phyloP scores from a whole-genome alignment of 768 basidiomycete species.

The Vishniacozyma victoriae region DNA sequence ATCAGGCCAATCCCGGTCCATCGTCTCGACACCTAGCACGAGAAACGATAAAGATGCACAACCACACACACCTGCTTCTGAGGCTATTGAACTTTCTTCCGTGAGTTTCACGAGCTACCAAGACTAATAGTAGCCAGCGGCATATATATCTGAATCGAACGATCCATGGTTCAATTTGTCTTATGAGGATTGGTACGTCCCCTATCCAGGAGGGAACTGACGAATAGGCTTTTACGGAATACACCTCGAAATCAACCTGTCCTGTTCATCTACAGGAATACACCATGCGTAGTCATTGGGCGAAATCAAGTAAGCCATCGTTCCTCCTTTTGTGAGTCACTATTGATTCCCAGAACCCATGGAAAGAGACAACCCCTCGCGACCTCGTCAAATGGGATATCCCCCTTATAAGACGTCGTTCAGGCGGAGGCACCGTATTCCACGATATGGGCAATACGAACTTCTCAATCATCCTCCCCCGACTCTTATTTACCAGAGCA shows the following conservation, averaged over 20 bases:
- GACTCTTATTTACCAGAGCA: slow-evolving; percentile 70
- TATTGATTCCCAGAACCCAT: slow-evolving; percentile 65
- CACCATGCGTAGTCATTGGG: slow-evolving; percentile 85
- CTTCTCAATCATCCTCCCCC: slow-evolving; percentile 86
- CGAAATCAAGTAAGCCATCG: slow-evolving; percentile 60
- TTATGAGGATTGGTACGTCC: slow-evolving; percentile 76
- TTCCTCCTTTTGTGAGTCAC: not conserved
- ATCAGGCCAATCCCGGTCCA: not conserved
- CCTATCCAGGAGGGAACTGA: slow-evolving; percentile 2
- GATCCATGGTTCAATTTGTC: slow-evolving; percentile 86
- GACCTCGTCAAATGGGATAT: slow-evolving; percentile 55
- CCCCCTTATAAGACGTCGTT: slow-evolving; percentile 75
- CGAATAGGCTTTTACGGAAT: slow-evolving; percentile 69
- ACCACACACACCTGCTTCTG: slow-evolving; percentile 31
- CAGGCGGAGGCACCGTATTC: slow-evolving; percentile 93
- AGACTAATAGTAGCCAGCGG: slow-evolving; percentile 24
- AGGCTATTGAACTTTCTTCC: slow-evolving; percentile 28
- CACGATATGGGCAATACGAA: slow-evolving; percentile 97
- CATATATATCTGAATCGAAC: slow-evolving; percentile 62
- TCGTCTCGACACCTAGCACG: slow-evolving; percentile 5
- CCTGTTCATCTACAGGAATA: slow-evolving; percentile 79
- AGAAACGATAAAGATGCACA: slow-evolving; percentile 18
- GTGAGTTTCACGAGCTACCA: slow-evolving; percentile 10
- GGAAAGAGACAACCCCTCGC: slow-evolving; percentile 86
- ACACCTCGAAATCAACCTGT: slow-evolving; percentile 62